Evolutionary conservation across 306 rosid genomes (phyloP).

Genomic region (Mucuna pruriens): DNA sequence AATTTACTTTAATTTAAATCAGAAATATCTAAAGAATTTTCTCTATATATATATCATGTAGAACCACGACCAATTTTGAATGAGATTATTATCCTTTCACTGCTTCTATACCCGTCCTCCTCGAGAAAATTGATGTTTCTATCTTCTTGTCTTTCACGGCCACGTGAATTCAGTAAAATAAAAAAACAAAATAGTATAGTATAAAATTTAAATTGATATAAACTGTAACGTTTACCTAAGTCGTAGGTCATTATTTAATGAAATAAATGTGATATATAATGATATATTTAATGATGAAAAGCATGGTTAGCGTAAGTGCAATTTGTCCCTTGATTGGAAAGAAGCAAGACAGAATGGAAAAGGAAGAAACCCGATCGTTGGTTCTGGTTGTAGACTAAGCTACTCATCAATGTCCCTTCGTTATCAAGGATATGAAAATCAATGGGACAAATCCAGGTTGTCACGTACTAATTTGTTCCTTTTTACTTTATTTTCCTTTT

Average conservation of each 20-base stretch:
- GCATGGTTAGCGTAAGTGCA: conserved; percentile 6
- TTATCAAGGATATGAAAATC: conserved; percentile 5
- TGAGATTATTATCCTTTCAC: no score
- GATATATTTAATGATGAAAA: conserved; percentile 2
- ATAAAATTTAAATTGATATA: not conserved
- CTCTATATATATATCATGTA: no score
- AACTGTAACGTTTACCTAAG: not conserved
- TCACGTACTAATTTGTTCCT: conserved; percentile 27
- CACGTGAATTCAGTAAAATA: conserved; percentile 3
- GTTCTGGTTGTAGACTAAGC: not conserved
- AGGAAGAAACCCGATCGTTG: not conserved
- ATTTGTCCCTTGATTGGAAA: conserved; percentile 16
- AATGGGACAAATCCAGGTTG: conserved; percentile 26
- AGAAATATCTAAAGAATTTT: no score
- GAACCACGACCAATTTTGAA: no score
- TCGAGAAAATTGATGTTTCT: not conserved
- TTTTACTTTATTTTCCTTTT: conserved; percentile 11
- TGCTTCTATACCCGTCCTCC: no score
- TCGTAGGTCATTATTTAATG: not conserved
- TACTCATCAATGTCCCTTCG: conserved; percentile 14
- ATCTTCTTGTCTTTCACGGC: not conserved
- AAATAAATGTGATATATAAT: no score
- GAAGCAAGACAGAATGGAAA: conserved; percentile 7
- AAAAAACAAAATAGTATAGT: not conserved
- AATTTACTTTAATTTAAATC: no score